Conservation (phyloP, 257 asterid species). For the Rubia yunnanensis region DNA sequence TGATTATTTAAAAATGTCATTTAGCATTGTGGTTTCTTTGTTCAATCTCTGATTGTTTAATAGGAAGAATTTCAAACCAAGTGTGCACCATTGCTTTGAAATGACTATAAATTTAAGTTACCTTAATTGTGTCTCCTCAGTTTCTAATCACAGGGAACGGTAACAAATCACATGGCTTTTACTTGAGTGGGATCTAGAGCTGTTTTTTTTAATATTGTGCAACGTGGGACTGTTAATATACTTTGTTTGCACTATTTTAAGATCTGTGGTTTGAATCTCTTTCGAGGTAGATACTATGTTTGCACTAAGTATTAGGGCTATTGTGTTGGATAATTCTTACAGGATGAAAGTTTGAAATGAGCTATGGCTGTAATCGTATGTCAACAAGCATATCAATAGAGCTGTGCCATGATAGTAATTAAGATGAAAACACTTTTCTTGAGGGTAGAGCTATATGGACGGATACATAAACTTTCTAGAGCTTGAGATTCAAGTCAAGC, state of each 20-base stretch:
- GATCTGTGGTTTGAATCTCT: not conserved
- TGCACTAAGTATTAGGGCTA: not conserved
- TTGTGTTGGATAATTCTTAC: not conserved
- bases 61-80: not conserved
- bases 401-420: not conserved
- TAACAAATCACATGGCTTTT: not conserved
- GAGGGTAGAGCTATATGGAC: not conserved
- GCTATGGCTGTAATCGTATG: not conserved
- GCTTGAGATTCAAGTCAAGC: slow-evolving; percentile 82
- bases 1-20: not conserved
- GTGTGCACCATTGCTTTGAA: not conserved
- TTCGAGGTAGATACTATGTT: not conserved
- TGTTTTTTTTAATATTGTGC: not conserved
- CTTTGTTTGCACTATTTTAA: no score
- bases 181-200: not conserved
- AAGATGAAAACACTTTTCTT: not conserved
- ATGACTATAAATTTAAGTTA: not conserved
- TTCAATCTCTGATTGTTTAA: not conserved
- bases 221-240: not conserved
- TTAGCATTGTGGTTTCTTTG: not conserved
- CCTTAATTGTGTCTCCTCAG: not conserved
- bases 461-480: slow-evolving; percentile 25
- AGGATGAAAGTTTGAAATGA: not conserved
- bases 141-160: not conserved
- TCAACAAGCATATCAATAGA: not conserved